Evolutionary conservation across 2,329 filamentous ascomycete species (phyloP).

Genomic region (Penicillium sp.): DNA sequence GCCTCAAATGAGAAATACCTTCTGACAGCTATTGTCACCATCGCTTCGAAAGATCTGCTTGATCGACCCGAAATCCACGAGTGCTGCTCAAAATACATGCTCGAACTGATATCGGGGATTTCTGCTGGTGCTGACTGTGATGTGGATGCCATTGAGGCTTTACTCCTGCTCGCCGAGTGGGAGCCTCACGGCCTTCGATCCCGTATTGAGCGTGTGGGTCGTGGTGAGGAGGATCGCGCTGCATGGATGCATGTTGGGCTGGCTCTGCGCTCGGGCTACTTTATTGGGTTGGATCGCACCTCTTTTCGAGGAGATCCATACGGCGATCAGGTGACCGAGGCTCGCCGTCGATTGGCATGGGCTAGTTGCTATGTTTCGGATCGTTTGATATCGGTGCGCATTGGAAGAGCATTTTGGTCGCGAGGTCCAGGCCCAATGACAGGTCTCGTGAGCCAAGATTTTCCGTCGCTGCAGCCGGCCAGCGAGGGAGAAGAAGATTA

Average conservation of each 20-base stretch:
- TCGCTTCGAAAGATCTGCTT: slow-evolving; percentile 69
- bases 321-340: slow-evolving; percentile 59
- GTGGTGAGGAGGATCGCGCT: slow-evolving; percentile 71
- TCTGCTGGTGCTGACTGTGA: slow-evolving; percentile 66
- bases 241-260: slow-evolving; percentile 77
- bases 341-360: slow-evolving; percentile 68
- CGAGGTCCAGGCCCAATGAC: slow-evolving; percentile 68
- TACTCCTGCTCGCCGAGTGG: slow-evolving; percentile 72
- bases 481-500: slow-evolving; percentile 64
- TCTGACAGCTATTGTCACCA: slow-evolving; percentile 68
- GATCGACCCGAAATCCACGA: slow-evolving; percentile 64
- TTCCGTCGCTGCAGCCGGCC: slow-evolving; percentile 63
- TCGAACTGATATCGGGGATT: slow-evolving; percentile 65
- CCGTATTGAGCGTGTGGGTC: slow-evolving; percentile 62
- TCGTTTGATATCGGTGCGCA: slow-evolving; percentile 67
- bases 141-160: slow-evolving; percentile 69
- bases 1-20: slow-evolving; percentile 65
- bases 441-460: slow-evolving; percentile 64
- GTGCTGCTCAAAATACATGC: slow-evolving; percentile 69
- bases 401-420: slow-evolving; percentile 73
- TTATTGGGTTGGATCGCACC: slow-evolving; percentile 68
- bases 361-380: slow-evolving; percentile 68
- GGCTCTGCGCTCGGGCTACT: slow-evolving; percentile 68
- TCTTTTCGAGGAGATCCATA: slow-evolving; percentile 63
- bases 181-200: slow-evolving; percentile 65